Evolutionary conservation across 1,284 basidiomycete species (phyloP).

Genomic region (Rhodotorula sp.): DNA sequence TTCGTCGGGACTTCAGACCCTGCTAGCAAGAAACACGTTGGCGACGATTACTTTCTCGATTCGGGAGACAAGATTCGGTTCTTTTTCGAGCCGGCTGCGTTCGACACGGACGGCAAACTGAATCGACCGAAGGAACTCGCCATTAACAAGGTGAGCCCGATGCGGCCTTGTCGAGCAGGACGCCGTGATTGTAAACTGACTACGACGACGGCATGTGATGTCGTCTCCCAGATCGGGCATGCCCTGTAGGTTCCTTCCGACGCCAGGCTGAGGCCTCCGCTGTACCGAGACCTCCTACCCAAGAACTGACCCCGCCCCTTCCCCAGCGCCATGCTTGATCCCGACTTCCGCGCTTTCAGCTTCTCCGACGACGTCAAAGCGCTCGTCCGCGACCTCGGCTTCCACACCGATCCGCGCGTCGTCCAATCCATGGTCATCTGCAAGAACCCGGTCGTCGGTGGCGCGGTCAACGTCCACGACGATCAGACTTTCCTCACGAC

Average conservation of each 20-base stretch:
- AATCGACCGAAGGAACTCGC: slow-evolving; percentile 68
- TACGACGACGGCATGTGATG: not conserved
- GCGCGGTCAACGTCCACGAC: slow-evolving; percentile 63
- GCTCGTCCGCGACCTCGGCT: slow-evolving; percentile 69
- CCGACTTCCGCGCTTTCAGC: slow-evolving; percentile 72
- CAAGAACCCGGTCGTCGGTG: slow-evolving; percentile 66
- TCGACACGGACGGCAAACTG: slow-evolving; percentile 61
- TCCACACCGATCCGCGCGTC: slow-evolving; percentile 68
- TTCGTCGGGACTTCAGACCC: slow-evolving; percentile 70
- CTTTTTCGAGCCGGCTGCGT: slow-evolving; percentile 80
- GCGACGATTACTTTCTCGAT: slow-evolving; percentile 86
- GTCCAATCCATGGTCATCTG: slow-evolving; percentile 94
- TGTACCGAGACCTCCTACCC: slow-evolving; percentile 18
- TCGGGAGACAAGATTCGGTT: slow-evolving; percentile 89
- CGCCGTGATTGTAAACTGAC: too few relatives aligned
- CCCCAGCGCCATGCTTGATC: slow-evolving; percentile 68
- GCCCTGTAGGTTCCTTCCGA: not conserved
- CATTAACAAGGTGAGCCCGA: slow-evolving; percentile 52
- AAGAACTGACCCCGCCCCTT: slow-evolving; percentile 54
- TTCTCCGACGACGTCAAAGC: slow-evolving; percentile 53
- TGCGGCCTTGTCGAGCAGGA: not conserved
- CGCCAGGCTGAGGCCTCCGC: too few relatives aligned
- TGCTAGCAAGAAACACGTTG: slow-evolving; percentile 57
- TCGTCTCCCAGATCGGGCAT: not conserved
- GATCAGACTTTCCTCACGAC: slow-evolving; percentile 70